phyloP scores from a whole-genome alignment of 306 rosid species.

The Cucumis melo region DNA sequence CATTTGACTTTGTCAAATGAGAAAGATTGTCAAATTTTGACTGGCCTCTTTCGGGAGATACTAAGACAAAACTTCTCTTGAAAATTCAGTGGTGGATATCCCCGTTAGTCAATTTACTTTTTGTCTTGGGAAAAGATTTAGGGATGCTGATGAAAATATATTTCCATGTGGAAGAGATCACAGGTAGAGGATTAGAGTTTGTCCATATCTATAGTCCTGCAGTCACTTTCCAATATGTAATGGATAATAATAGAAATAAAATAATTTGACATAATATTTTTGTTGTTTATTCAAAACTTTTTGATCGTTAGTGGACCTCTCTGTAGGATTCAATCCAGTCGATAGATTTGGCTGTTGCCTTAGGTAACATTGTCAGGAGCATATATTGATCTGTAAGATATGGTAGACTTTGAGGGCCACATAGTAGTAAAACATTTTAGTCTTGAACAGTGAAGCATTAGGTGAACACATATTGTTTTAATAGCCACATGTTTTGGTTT shows the following conservation, averaged over 20 bases:
- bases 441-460: neutral
- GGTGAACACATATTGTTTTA: neutral
- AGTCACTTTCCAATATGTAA: neutral
- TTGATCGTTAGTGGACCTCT: neutral
- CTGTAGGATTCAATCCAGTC: neutral
- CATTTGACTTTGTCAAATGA: neutral
- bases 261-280: conserved; percentile 3
- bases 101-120: neutral
- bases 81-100: conserved; percentile 1
- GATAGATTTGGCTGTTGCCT: conserved; percentile 9
- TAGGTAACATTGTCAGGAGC: conserved; percentile 1
- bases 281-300: conserved; percentile 1
- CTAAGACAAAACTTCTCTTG: neutral
- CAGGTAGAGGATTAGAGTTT: neutral
- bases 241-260: conserved; percentile 3
- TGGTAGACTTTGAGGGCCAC: conserved; percentile 1
- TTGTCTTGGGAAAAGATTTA: neutral
- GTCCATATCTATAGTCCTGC: conserved; percentile 2
- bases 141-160: neutral
- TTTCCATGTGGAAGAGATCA: conserved; percentile 3
- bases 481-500: neutral
- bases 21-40: neutral
- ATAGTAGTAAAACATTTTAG: conserved; percentile 2
- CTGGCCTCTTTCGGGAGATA: neutral
- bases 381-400: neutral